Evolutionary conservation across 2,329 filamentous ascomycete species (phyloP), one percentile per base, ranked within the genome.

Genomic region (Colletotrichum simmondsii): DNA sequence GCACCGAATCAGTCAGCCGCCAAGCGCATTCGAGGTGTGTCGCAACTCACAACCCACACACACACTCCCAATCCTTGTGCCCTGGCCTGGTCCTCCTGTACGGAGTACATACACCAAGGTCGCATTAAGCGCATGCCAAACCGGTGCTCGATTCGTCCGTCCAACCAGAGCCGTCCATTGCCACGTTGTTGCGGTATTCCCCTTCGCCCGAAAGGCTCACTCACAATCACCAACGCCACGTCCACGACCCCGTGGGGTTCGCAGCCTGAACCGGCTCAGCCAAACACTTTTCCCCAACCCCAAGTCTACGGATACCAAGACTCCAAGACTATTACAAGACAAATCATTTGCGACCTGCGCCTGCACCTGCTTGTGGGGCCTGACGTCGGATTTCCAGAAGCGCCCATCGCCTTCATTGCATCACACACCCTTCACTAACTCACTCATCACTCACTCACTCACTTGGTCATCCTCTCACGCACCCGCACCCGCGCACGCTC

Each of bases 181-280:
- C 71, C 71, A 72, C 71, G 63, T 72, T 72, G 37, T 54, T 73
- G 46, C 62, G 19, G 67, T 32, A 59, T 72, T 28, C 65, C 75
- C 76, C 66, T 74, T 77, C 76, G 76, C 74, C 76, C 76, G 76
- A 77, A 70, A 75, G 75, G 69, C 75, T 74, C 65, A 46, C 10
- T 42, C 37, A 19, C 14, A 28, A 52, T 30, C 59, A 28, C 35
- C 24, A 57, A 22, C 42, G 58, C 14, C 46, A 14, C 46, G 19
- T 52, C 16, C 42, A 60, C 60, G 35, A 72, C 70, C 70, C 66
- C 66, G 70, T 72, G 70, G 70, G 70, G 70, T 72, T 69, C 54
- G 24, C 52, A 64, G 53, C 65, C 69, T 64, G 69, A 42, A 59
- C 49, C 53, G 58, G 65, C 52, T 52, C 58, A 54, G 58, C 65